Evolutionary conservation across 495 filamentous ascomycete genomes (phyloP).

Genomic region (Penicillium diatomitis): DNA sequence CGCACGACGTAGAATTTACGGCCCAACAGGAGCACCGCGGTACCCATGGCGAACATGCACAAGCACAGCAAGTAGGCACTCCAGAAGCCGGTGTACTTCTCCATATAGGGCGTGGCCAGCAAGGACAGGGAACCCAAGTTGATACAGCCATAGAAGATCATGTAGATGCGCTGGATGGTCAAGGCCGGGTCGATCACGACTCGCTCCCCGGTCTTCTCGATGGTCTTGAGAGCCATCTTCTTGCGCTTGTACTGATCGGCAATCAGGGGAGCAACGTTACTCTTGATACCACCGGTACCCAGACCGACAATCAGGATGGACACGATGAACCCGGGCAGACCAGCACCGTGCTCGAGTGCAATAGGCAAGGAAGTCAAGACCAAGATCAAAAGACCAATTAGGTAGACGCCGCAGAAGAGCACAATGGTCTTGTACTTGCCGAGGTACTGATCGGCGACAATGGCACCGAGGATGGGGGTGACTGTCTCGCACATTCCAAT

Average conservation of each 20-base stretch:
- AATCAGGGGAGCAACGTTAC: conserved; percentile 50
- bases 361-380: conserved; percentile 40
- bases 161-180: conserved; percentile 67
- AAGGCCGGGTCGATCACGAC: conserved; percentile 68
- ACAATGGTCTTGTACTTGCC: conserved; percentile 65
- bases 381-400: conserved; percentile 40
- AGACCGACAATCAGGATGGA: conserved; percentile 39
- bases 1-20: conserved; percentile 51
- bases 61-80: conserved; percentile 63
- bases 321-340: conserved; percentile 41
- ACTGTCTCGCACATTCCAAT: conserved; percentile 13
- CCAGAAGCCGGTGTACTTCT: conserved; percentile 63
- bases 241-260: conserved; percentile 68
- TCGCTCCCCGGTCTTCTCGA: conserved; percentile 53
- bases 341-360: conserved; percentile 36
- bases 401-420: conserved; percentile 41
- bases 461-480: conserved; percentile 49
- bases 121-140: conserved; percentile 65
- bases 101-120: conserved; percentile 57
- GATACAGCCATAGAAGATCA: conserved; percentile 68
- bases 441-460: conserved; percentile 56
- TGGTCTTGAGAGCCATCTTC: conserved; percentile 42
- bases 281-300: conserved; percentile 67
- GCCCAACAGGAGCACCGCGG: conserved; percentile 42
- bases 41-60: conserved; percentile 48